phyloP scores from a whole-genome alignment of 306 rosid genomes.

The Aeschynomene evenia region DNA sequence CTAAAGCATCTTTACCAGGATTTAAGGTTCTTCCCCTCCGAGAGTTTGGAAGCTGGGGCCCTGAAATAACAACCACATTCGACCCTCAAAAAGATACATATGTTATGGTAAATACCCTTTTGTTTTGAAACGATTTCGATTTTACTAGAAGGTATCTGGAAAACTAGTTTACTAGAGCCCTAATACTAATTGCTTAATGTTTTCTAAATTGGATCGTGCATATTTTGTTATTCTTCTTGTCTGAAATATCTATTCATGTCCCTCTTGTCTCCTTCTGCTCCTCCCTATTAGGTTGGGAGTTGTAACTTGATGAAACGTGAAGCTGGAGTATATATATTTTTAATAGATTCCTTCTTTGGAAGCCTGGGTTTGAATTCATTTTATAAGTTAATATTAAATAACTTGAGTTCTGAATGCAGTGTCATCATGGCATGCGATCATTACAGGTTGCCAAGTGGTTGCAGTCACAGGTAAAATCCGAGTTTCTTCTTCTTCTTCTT shows the following conservation, averaged over 20 bases:
- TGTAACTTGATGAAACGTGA: not conserved
- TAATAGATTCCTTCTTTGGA: slow-evolving; percentile 10
- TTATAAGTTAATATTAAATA: not conserved
- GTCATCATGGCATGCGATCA: slow-evolving; percentile 93
- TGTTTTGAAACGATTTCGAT: not conserved
- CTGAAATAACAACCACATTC: slow-evolving; percentile 63
- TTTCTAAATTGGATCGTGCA: not conserved
- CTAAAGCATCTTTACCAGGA: slow-evolving; percentile 77
- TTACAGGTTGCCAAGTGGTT: slow-evolving; percentile 85
- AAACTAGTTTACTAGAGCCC: not conserved
- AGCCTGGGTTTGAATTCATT: not conserved
- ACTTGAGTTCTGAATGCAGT: slow-evolving; percentile 56
- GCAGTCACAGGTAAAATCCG: slow-evolving; percentile 71
- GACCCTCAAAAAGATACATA: slow-evolving; percentile 79
- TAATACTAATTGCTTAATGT: not conserved
- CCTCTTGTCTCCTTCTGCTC: not conserved
- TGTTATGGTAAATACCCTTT: slow-evolving; percentile 61
- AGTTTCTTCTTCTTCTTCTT: not conserved
- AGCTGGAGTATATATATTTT: not conserved
- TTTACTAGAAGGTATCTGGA: not conserved
- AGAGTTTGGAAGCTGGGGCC: slow-evolving; percentile 95
- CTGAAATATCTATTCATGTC: slow-evolving; percentile 9
- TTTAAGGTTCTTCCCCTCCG: slow-evolving; percentile 83
- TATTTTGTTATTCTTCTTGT: slow-evolving; percentile 7
- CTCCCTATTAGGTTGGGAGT: not conserved